Evolutionary conservation across 257 asterid genomes (phyloP).

Genomic region (Lithospermum erythrorhizon): DNA sequence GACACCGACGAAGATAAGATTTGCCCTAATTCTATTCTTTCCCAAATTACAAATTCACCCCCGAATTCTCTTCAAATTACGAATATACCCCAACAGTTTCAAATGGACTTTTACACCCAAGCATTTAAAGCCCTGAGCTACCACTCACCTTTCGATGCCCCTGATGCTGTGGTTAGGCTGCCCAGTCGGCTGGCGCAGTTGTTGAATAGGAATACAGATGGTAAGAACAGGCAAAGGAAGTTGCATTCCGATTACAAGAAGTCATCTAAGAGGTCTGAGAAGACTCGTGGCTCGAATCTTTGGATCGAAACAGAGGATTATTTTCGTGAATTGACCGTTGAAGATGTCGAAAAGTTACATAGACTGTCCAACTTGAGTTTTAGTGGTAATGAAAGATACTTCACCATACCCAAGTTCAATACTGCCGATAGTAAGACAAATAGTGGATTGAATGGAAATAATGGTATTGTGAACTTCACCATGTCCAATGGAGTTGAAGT

Average conservation of each 20-base stretch:
- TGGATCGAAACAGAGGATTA: slow-evolving; percentile 78
- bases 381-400: slow-evolving; percentile 33
- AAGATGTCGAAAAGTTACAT: slow-evolving; percentile 54
- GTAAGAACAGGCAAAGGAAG: slow-evolving; percentile 72
- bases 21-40: slow-evolving; percentile 30
- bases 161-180: slow-evolving; percentile 24
- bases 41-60: slow-evolving; percentile 56
- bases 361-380: slow-evolving; percentile 25
- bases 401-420: slow-evolving; percentile 31
- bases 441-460: slow-evolving; percentile 5
- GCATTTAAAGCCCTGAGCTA: slow-evolving; percentile 65
- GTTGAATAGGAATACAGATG: slow-evolving; percentile 51
- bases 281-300: slow-evolving; percentile 33
- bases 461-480: no score
- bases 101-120: slow-evolving; percentile 50
- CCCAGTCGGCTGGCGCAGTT: slow-evolving; percentile 58
- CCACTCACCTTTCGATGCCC: slow-evolving; percentile 66
- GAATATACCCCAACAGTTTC: slow-evolving; percentile 30
- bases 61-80: slow-evolving; percentile 25
- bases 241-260: slow-evolving; percentile 53
- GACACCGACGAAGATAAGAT: slow-evolving; percentile 34
- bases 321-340: slow-evolving; percentile 54
- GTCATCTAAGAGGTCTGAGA: slow-evolving; percentile 29
- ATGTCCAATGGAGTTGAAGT: slow-evolving; percentile 8
- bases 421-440: slow-evolving; percentile 14